Conservation (phyloP, 805 yeast genomes). For the Kurtzmaniella fragi region DNA sequence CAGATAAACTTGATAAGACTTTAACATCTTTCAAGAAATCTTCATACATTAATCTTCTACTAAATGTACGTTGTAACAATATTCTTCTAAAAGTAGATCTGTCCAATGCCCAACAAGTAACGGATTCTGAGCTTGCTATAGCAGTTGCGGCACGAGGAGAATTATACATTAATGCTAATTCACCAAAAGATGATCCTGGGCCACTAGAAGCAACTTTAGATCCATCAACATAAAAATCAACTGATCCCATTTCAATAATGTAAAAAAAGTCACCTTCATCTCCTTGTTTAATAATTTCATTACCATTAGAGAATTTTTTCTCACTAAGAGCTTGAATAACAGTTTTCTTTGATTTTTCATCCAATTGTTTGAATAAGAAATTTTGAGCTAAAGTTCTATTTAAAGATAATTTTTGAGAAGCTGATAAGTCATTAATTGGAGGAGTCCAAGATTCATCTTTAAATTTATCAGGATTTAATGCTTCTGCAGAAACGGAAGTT, state of each 20-base stretch:
- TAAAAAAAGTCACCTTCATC: constrained; percentile 93
- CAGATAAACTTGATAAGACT: constrained; percentile 64
- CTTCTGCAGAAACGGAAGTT: constrained; percentile 87
- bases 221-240: constrained; percentile 73
- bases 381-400: constrained; percentile 70
- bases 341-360: constrained; percentile 67
- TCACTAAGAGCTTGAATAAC: constrained; percentile 83
- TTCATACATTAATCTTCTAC: constrained; percentile 87
- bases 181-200: constrained; percentile 92
- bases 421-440: constrained; percentile 59
- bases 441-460: constrained; percentile 66
- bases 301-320: constrained; percentile 52
- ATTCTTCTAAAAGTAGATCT: constrained; percentile 90
- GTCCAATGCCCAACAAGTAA: constrained; percentile 83
- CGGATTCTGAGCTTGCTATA: constrained; percentile 59
- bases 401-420: constrained; percentile 62
- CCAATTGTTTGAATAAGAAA: constrained; percentile 81
- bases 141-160: constrained; percentile 98
- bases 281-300: constrained; percentile 79
- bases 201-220: constrained; percentile 68
- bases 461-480: constrained; percentile 69
- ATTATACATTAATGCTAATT: constrained; percentile 94
- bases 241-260: constrained; percentile 78
- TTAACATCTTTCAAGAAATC: constrained; percentile 83
- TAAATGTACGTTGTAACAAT: constrained; percentile 82